Base-by-base conservation (phyloP, 2,329 filamentous ascomycete species). In the Cytospora schulzeri region DNA sequence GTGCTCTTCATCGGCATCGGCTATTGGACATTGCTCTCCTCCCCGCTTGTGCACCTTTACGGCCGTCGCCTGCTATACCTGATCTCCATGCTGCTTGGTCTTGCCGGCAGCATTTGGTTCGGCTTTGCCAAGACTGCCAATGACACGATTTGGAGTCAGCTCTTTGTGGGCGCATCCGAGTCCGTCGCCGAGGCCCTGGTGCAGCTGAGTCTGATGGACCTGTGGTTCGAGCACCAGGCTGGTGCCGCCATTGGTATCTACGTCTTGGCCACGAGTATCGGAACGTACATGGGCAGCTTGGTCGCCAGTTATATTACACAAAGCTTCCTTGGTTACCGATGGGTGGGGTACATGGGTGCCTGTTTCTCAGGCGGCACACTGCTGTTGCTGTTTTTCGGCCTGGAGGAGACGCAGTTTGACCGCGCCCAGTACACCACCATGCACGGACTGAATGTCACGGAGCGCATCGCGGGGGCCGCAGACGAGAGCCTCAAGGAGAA, bases 121-220 rank as follows among this genome's bases (percentile, higher is more conserved):
- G 82, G 82, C 11, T 74, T 74, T 28, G 75, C 81, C 14, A 69
- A 77, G 57, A 77, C 70, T 26, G 76, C 75, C 1, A 70, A 74
- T 19, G 81, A 84, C 63, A 79, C 81, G 2, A 79, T 85, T 62
- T 84, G 81, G 78, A 82, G 81, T 55, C 84, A 86, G 70, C 76
- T 86, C 2, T 85, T 86, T 62, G 81, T 86, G 2, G 84, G 84
- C 19, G 83, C 83, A 3, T 85, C 83, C 5, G 83, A 86, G 71
- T 79, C 82, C 11, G 82, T 82, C 51, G 83, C 82, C 2, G 84
- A 86, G 71, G 83, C 84, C 0, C 79, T 82, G 33, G 83, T 83
- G 8, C 84, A 86, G 69, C 73, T 85, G n/a, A 85, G 82, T 1
- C 74, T 86, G 31, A 81, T 83, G 9, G 84, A 86, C 68, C 77